These are phyloP conservation scores for Cardamine occulta DNA, from an alignment of 345 rosid genomes.

Conservation along the genomic window DNA sequence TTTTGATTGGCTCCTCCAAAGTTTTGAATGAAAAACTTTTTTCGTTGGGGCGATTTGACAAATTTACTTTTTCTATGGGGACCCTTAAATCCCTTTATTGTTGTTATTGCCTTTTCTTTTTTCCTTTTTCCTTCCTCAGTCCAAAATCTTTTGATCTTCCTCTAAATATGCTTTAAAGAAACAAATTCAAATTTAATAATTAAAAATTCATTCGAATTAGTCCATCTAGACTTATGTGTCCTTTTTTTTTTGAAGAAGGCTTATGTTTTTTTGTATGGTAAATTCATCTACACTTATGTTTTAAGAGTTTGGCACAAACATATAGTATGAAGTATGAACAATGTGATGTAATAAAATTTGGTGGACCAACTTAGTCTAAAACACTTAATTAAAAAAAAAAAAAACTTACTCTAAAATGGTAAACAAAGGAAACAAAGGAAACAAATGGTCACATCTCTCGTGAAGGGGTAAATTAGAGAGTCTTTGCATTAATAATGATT, in stretches of 20 bases:
- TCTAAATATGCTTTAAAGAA: slow-evolving; percentile 7
- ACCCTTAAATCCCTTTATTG: slow-evolving; percentile 37
- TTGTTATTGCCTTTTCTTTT: slow-evolving; percentile 36
- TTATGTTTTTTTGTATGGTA: background rate
- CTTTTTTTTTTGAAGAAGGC: too few relatives aligned
- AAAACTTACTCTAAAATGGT: background rate
- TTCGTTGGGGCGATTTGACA: slow-evolving; percentile 30
- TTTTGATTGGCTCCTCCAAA: slow-evolving; percentile 2
- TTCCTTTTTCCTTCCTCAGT: slow-evolving; percentile 19
- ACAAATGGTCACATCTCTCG: slow-evolving; percentile 27
- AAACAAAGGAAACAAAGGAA: background rate
- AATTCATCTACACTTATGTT: background rate
- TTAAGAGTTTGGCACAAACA: background rate
- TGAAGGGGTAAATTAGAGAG: background rate
- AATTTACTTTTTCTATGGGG: slow-evolving; percentile 32
- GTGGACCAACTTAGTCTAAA: background rate
- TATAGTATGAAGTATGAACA: background rate
- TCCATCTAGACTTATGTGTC: background rate
- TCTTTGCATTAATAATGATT: slow-evolving; percentile 24
- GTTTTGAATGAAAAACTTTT: slow-evolving; percentile 29
- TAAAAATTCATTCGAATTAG: slow-evolving; percentile 15
- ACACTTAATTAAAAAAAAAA: too few relatives aligned
- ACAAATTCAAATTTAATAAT: slow-evolving; percentile 27
- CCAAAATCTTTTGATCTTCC: slow-evolving; percentile 28
- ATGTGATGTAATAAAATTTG: background rate